Base-by-base conservation (phyloP, 1,284 basidiomycete genomes). In the Caloboletus firmus region DNA sequence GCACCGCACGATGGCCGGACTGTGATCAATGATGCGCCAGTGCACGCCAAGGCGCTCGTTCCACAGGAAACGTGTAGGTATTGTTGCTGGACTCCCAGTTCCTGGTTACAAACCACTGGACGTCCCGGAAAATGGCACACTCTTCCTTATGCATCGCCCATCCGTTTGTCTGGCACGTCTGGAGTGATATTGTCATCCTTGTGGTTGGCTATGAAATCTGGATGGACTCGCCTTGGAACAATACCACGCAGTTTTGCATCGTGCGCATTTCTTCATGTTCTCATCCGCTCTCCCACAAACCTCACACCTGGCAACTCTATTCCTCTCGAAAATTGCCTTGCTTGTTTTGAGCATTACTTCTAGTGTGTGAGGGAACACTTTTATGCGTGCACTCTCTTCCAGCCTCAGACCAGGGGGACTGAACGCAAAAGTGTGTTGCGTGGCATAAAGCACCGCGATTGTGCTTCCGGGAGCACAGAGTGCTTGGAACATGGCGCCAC, bases 361-460 rank as follows among this genome's bases (percentile, higher is more conserved):
- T 18, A 69, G 43, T 6, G 59, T 48, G 45, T 70, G 53, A 20
- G 66, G 68, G 36, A 70, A 69, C 54, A 70, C 59, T 44, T 59
- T 68, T 31, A 71, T n/a, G 36, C 49, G 59, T 28, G 50, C 40
- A 28, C 17, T 20, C 24, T 68, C 66, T 51, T 68, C 66, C 42
- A 71, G 43, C 13, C 62, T 63, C 43, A 68, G 42, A 6, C 66
- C 66, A 8, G 67, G 66, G 1, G 69, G 67, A 44, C 64, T 59
- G 35, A 71, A 71, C 17, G 69, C 59, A 45, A 68, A 68, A 1
- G 34, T 59, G 49, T 71, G 66, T 18, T 66, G 69, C 1, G 62
- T 62, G 42, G 66, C 66, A 17, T 68, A 68, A 28, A 71, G 60
- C 46, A 68, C 68, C 1, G 69, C 66, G 34, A 68, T 63, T 26